phyloP scores from a whole-genome alignment of 768 basidiomycete genomes.

The Daedaleopsis nitida region DNA sequence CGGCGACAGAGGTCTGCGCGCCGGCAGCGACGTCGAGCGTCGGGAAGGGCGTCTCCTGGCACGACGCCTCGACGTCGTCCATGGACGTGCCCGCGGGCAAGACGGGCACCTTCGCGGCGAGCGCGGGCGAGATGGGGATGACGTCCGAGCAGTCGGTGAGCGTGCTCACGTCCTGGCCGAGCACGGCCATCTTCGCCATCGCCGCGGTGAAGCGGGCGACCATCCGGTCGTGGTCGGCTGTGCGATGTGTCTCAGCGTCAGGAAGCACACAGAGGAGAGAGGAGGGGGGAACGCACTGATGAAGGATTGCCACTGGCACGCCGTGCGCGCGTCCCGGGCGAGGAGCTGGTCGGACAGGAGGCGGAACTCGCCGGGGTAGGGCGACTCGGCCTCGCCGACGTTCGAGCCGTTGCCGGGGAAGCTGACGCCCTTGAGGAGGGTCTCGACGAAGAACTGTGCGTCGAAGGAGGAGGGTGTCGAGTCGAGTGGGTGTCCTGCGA shows the following conservation, averaged over 20 bases:
- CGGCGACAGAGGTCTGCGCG: not conserved
- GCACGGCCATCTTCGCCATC: slow-evolving; percentile 30
- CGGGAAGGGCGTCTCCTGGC: slow-evolving; percentile 5
- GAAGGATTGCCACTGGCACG: slow-evolving; percentile 36
- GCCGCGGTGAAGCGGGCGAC: slow-evolving; percentile 23
- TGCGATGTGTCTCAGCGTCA: not conserved
- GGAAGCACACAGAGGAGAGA: not conserved
- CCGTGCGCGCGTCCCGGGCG: slow-evolving; percentile 31
- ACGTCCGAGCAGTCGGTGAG: slow-evolving; percentile 16
- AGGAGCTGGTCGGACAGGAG: slow-evolving; percentile 31
- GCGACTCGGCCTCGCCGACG: slow-evolving; percentile 31
- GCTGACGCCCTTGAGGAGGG: slow-evolving; percentile 7
- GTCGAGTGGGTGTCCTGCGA: slow-evolving; percentile 24
- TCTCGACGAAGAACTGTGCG: slow-evolving; percentile 32
- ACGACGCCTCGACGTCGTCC: slow-evolving; percentile 8
- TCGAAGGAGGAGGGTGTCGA: slow-evolving; percentile 31
- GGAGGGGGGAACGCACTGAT: slow-evolving; percentile 4
- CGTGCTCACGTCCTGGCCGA: slow-evolving; percentile 26
- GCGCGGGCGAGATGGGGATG: slow-evolving; percentile 8
- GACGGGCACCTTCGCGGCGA: slow-evolving; percentile 7
- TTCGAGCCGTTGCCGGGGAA: slow-evolving; percentile 26
- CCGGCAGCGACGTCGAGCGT: not conserved
- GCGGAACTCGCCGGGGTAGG: slow-evolving; percentile 35
- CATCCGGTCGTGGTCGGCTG: slow-evolving; percentile 26
- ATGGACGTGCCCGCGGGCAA: slow-evolving; percentile 10